phyloP scores from a whole-genome alignment of 1,284 basidiomycete species.

The Caloboletus firmus region DNA sequence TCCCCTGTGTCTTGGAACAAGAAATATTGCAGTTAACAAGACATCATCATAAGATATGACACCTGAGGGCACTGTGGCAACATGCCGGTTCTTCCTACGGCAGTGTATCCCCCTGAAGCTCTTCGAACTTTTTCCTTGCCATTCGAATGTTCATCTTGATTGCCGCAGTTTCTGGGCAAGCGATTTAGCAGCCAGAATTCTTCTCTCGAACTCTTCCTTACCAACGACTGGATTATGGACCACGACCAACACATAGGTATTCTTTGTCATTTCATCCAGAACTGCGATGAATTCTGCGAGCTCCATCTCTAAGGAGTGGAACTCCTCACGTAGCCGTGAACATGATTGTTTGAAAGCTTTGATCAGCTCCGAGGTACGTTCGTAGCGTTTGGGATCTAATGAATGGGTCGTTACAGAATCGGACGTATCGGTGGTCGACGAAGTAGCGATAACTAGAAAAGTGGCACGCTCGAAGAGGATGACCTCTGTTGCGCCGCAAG shows the following conservation, averaged over 20 bases:
- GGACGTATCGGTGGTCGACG: slow-evolving; percentile 40
- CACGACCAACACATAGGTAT: slow-evolving; percentile 92
- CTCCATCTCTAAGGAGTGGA: slow-evolving; percentile 79
- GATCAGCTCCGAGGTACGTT: slow-evolving; percentile 93
- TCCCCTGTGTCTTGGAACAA: not conserved
- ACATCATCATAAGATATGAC: not conserved
- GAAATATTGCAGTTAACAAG: not conserved
- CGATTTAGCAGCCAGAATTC: not conserved
- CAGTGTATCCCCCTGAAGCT: slow-evolving; percentile 65
- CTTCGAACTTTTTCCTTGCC: slow-evolving; percentile 80
- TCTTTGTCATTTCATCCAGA: slow-evolving; percentile 91
- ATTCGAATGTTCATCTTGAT: slow-evolving; percentile 82
- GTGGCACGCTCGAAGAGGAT: slow-evolving; percentile 97
- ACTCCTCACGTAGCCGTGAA: slow-evolving; percentile 78
- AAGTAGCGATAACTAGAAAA: slow-evolving; percentile 93
- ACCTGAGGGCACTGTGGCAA: not conserved
- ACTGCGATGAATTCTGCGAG: slow-evolving; percentile 85
- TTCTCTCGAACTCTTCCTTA: slow-evolving; percentile 37
- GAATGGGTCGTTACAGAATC: slow-evolving; percentile 40
- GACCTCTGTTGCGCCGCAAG: slow-evolving; percentile 89
- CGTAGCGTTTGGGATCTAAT: slow-evolving; percentile 83
- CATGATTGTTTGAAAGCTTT: slow-evolving; percentile 94
- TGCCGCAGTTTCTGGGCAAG: slow-evolving; percentile 71
- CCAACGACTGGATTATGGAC: slow-evolving; percentile 86
- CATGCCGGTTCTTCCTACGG: slow-evolving; percentile 15